Percentiles rank a stretch among this genome's conserved stretches.
phyloP scores from a whole-genome alignment of 768 basidiomycete genomes.

The Calocera cornea region DNA sequence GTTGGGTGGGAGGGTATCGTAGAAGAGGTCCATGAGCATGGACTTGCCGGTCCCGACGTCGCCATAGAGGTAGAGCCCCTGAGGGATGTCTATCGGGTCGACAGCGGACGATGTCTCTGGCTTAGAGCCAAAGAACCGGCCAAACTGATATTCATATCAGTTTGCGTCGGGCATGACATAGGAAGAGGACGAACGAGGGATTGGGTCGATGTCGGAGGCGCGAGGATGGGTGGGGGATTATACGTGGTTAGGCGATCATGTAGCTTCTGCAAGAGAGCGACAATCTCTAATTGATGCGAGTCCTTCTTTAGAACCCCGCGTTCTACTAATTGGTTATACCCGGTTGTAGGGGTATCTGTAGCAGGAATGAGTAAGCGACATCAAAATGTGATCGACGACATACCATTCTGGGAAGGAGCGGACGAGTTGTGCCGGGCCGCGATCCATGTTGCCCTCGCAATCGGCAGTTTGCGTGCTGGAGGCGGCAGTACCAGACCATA shows the following conservation, averaged over 20 bases:
- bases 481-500: background rate
- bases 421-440: background rate
- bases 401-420: background rate
- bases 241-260: constrained; percentile 60
- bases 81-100: constrained; percentile 47
- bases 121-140: constrained; percentile 22
- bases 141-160: constrained; percentile 14
- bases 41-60: constrained; percentile 96
- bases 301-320: constrained; percentile 53
- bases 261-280: constrained; percentile 66
- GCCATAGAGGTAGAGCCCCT: constrained; percentile 88
- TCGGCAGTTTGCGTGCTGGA: background rate
- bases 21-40: constrained; percentile 99
- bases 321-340: constrained; percentile 39
- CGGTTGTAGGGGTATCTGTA: constrained; percentile 11
- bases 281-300: constrained; percentile 70
- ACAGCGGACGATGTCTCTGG: constrained; percentile 15
- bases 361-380: background rate
- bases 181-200: constrained; percentile 24
- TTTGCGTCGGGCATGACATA: constrained; percentile 10
- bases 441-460: background rate
- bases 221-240: constrained; percentile 50
- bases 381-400: background rate
- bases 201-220: constrained; percentile 20
- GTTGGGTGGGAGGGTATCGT: constrained; percentile 57